Conservation (phyloP, 352 stramenopile species). For the Globisporangium nunn region DNA sequence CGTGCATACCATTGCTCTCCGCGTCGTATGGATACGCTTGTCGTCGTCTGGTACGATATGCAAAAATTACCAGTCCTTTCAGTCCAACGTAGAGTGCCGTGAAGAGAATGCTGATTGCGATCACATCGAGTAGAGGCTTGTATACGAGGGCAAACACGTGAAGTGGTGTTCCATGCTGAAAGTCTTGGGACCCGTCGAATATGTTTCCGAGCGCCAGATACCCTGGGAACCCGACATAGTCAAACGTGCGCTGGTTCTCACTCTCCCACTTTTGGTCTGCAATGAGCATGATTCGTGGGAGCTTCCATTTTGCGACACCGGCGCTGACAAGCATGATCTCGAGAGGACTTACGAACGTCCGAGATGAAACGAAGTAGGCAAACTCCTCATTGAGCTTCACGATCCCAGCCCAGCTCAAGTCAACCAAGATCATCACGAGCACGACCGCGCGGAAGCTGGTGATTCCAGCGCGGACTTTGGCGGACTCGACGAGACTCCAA, state of each 20-base stretch:
- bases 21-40: neutral
- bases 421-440: constrained; percentile 21
- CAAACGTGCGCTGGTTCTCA: constrained; percentile 18
- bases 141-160: constrained; percentile 16
- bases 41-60: neutral
- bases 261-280: constrained; percentile 14
- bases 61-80: constrained; percentile 1
- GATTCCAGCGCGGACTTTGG: constrained; percentile 30
- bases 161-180: constrained; percentile 3
- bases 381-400: constrained; percentile 27
- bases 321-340: constrained; percentile 19
- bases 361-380: constrained; percentile 23
- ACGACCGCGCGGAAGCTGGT: constrained; percentile 26
- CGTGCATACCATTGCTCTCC: constrained; percentile 2
- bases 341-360: constrained; percentile 17
- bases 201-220: constrained; percentile 12
- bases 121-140: constrained; percentile 9
- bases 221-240: constrained; percentile 13
- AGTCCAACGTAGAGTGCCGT: constrained; percentile 1
- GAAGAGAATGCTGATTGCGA: constrained; percentile 6
- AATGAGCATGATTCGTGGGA: constrained; percentile 9
- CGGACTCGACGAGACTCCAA: constrained; percentile 21
- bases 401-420: constrained; percentile 21
- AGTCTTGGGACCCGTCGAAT: constrained; percentile 17
- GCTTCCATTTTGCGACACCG: constrained; percentile 4